Evolutionary conservation across 495 filamentous ascomycete genomes (phyloP).

Genomic region (Xylaria intraflava): DNA sequence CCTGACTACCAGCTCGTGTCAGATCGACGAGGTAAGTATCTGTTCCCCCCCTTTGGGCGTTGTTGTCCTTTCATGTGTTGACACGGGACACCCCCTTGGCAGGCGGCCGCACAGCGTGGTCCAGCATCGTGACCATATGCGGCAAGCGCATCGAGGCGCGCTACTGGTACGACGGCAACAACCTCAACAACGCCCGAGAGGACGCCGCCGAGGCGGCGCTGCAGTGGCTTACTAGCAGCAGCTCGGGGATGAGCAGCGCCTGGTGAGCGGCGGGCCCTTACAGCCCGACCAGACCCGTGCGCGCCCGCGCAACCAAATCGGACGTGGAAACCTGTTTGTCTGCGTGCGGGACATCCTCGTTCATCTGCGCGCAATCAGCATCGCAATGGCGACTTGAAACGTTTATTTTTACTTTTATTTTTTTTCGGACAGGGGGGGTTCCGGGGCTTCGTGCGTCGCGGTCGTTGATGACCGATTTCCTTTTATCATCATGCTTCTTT

Average conservation of each 20-base stretch:
- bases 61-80: conserved; percentile 4
- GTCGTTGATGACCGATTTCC: no score
- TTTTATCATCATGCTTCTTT: conserved; percentile 1
- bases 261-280: conserved; percentile 19
- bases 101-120: conserved; percentile 93
- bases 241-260: conserved; percentile 13
- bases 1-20: conserved; percentile 68
- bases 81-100: background rate
- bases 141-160: conserved; percentile 56
- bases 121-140: conserved; percentile 58
- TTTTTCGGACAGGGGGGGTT: no score
- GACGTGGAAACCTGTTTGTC: no score
- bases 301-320: no score
- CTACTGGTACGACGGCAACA: conserved; percentile 88
- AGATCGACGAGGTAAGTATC: conserved; percentile 64
- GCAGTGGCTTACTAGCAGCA: conserved; percentile 36
- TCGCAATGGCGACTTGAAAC: no score
- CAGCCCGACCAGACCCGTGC: no score
- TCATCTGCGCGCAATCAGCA: no score
- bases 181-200: conserved; percentile 79
- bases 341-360: no score
- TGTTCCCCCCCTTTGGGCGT: background rate
- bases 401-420: no score
- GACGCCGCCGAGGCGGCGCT: conserved; percentile 79
- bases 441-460: no score